Evolutionary conservation across 2,329 filamentous ascomycete species (phyloP).

Genomic region (Tympanopsis confertula): DNA sequence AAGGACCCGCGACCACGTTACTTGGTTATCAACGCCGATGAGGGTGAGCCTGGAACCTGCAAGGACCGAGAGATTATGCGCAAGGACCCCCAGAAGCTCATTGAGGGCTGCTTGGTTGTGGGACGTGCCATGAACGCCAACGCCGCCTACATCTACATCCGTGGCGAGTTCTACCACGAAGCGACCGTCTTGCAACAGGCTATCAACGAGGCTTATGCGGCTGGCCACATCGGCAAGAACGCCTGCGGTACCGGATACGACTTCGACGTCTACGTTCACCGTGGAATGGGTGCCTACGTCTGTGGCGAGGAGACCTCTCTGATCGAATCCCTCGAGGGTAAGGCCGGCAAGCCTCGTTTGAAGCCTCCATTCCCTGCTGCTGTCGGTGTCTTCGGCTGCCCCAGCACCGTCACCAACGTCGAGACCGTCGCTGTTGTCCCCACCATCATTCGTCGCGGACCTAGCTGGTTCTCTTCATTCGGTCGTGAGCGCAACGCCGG

Average conservation of each 20-base stretch:
- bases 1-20: constrained; percentile 94
- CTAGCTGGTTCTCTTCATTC: constrained; percentile 84
- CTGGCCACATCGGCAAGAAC: constrained; percentile 93
- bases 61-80: constrained; percentile 99
- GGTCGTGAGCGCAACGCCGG: constrained; percentile 92
- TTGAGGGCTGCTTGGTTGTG: constrained; percentile 92
- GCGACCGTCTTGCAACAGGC: constrained; percentile 85
- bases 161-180: constrained; percentile 95
- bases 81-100: constrained; percentile 97
- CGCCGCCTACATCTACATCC: constrained; percentile 98
- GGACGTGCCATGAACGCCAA: constrained; percentile 98
- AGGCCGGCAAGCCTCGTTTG: constrained; percentile 93
- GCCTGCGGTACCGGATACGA: constrained; percentile 94
- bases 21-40: constrained; percentile 94
- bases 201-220: constrained; percentile 95
- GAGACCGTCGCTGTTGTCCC: constrained; percentile 93
- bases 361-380: constrained; percentile 98
- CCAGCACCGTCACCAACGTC: constrained; percentile 94
- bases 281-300: constrained; percentile 92
- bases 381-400: constrained; percentile 94
- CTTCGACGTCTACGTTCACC: constrained; percentile 94
- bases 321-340: constrained; percentile 96
- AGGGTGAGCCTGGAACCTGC: constrained; percentile 97
- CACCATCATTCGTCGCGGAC: constrained; percentile 87
- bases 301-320: constrained; percentile 97